These are phyloP conservation scores for Podospora bellae-mahoneyi DNA, from an alignment of 495 filamentous ascomycete species.

Conservation along the genomic window DNA sequence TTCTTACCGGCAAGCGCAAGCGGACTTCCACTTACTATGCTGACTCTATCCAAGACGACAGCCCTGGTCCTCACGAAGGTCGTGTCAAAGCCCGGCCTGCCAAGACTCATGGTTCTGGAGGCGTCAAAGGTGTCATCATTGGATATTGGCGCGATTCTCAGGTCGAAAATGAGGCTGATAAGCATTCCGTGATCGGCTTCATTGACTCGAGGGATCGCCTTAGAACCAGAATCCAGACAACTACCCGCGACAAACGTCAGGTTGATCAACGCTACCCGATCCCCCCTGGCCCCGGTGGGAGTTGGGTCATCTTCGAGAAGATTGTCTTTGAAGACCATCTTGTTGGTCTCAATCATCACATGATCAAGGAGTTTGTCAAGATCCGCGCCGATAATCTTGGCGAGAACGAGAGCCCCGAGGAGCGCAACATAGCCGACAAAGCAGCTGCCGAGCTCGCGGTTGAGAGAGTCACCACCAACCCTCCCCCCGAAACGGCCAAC, in stretches of 20 bases:
- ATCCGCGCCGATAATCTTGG: slow-evolving; percentile 38
- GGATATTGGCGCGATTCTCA: slow-evolving; percentile 55
- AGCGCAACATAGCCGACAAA: slow-evolving; percentile 20
- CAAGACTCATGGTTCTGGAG: slow-evolving; percentile 31
- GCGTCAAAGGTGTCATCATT: slow-evolving; percentile 44
- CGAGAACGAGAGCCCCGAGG: slow-evolving; percentile 31
- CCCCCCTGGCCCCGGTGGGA: slow-evolving; percentile 51
- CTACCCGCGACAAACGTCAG: slow-evolving; percentile 40
- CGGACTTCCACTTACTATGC: slow-evolving; percentile 39
- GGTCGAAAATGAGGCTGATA: slow-evolving; percentile 38
- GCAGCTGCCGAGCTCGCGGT: slow-evolving; percentile 42
- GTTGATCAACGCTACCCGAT: slow-evolving; percentile 36
- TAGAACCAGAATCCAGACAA: slow-evolving; percentile 47
- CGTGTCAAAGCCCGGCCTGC: slow-evolving; percentile 19
- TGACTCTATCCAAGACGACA: slow-evolving; percentile 35
- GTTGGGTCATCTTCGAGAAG: slow-evolving; percentile 54
- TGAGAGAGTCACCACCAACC: slow-evolving; percentile 32
- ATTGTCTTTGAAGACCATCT: slow-evolving; percentile 51
- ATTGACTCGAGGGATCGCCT: slow-evolving; percentile 53
- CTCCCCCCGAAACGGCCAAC: slow-evolving; percentile 34
- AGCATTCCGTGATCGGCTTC: slow-evolving; percentile 52
- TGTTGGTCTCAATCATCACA: slow-evolving; percentile 42
- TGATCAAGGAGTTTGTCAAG: slow-evolving; percentile 56
- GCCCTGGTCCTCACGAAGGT: slow-evolving; percentile 22
- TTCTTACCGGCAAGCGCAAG: slow-evolving; percentile 43